These are phyloP conservation scores for Plasmodium sp. DNA, from an alignment of 169 alveolate genomes.

Conservation along the genomic window DNA sequence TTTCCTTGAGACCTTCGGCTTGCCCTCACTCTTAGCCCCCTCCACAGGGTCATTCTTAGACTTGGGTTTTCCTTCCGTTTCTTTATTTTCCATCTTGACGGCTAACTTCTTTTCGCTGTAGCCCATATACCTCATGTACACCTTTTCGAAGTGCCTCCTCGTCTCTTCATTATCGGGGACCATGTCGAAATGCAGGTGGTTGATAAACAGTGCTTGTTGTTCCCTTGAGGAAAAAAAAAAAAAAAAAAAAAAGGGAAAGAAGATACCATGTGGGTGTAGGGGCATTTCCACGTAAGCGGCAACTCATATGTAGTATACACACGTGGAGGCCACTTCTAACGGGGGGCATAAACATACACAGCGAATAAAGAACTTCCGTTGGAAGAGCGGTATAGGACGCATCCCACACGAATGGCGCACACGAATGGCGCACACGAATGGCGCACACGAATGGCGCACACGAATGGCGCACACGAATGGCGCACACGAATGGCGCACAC, in stretches of 20 bases:
- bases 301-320: not conserved
- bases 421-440: not conserved
- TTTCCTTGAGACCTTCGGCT: slow-evolving; percentile 24
- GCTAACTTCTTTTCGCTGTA: not conserved
- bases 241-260: not conserved
- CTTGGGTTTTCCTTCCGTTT: not conserved
- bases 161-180: slow-evolving; percentile 59
- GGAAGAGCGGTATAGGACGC: too few relatives aligned
- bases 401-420: not conserved
- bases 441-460: not conserved
- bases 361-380: not conserved
- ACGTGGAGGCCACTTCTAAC: not conserved
- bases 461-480: not conserved
- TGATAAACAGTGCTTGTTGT: slow-evolving; percentile 38
- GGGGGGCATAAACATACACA: not conserved
- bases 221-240: not conserved
- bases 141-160: slow-evolving; percentile 26
- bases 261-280: not conserved
- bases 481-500: not conserved
- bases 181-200: slow-evolving; percentile 60
- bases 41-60: not conserved
- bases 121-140: slow-evolving; percentile 61
- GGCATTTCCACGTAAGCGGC: not conserved
- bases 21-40: slow-evolving; percentile 25
- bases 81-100: not conserved